Conservation (phyloP, 257 asterid genomes). For the Fraxinus cuspidata region DNA sequence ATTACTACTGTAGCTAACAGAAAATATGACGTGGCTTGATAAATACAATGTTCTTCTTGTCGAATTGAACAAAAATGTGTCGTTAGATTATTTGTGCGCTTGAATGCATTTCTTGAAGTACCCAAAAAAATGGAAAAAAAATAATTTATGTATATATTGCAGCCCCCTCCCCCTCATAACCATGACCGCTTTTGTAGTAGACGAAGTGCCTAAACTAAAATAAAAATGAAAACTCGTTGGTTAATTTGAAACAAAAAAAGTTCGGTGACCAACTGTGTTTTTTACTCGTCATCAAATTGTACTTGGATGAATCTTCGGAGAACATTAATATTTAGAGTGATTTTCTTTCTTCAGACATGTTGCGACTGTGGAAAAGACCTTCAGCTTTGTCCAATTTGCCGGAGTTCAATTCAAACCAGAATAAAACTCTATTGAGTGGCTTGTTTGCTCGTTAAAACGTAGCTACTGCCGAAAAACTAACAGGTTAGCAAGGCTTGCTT, state of each 20-base stretch:
- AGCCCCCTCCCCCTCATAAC: no score
- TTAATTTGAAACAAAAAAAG: no score
- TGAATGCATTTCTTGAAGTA: no score
- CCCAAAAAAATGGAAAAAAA: no score
- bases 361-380: constrained; percentile 74
- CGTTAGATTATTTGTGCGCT: not conserved
- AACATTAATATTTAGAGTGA: not conserved
- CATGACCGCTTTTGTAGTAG: not conserved
- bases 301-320: not conserved
- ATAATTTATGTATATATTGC: no score
- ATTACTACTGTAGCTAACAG: not conserved
- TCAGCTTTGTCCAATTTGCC: constrained; percentile 75
- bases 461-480: not conserved
- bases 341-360: constrained; percentile 56
- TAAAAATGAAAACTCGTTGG: not conserved
- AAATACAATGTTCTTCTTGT: not conserved
- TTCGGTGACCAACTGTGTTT: not conserved
- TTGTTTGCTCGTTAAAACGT: constrained; percentile 7
- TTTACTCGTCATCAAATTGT: not conserved
- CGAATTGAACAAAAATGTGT: not conserved
- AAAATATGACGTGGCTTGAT: not conserved
- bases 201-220: not conserved
- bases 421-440: constrained; percentile 71
- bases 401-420: constrained; percentile 70
- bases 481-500: not conserved